phyloP scores from a whole-genome alignment of 208 protist species.

The Acanthamoeba castellanii region DNA sequence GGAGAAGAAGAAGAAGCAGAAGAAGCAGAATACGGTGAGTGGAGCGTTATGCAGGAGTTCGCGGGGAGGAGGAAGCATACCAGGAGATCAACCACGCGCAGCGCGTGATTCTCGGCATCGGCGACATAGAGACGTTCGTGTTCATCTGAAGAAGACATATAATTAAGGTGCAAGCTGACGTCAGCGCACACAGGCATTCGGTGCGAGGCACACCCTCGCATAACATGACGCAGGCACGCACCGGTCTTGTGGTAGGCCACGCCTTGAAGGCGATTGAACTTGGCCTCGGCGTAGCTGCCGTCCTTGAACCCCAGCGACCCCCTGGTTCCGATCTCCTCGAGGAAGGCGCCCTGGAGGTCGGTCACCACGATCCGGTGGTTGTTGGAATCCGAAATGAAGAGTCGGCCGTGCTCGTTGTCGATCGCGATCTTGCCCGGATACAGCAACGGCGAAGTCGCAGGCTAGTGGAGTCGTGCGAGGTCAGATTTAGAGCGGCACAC shows the following conservation, averaged over 20 bases:
- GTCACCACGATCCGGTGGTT: constrained; percentile 47
- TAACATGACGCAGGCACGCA: neutral
- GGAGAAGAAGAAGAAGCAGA: neutral
- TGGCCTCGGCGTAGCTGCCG: constrained; percentile 19
- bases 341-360: neutral
- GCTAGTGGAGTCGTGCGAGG: neutral
- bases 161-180: no score
- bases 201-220: no score
- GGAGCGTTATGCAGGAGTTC: neutral
- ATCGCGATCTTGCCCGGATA: constrained; percentile 54
- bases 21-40: neutral
- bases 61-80: neutral
- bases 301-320: constrained; percentile 17
- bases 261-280: constrained; percentile 32
- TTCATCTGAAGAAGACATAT: neutral
- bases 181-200: no score
- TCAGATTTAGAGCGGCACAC: neutral
- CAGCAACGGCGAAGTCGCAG: neutral
- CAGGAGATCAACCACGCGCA: constrained; percentile 5
- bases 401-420: neutral
- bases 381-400: constrained; percentile 55
- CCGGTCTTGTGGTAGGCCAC: constrained; percentile 45
- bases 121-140: constrained; percentile 4
- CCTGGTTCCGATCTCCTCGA: neutral
- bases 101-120: constrained; percentile 36